These are phyloP conservation scores for Candida incommunis DNA, from an alignment of 805 yeast genomes.

Conservation along the genomic window DNA sequence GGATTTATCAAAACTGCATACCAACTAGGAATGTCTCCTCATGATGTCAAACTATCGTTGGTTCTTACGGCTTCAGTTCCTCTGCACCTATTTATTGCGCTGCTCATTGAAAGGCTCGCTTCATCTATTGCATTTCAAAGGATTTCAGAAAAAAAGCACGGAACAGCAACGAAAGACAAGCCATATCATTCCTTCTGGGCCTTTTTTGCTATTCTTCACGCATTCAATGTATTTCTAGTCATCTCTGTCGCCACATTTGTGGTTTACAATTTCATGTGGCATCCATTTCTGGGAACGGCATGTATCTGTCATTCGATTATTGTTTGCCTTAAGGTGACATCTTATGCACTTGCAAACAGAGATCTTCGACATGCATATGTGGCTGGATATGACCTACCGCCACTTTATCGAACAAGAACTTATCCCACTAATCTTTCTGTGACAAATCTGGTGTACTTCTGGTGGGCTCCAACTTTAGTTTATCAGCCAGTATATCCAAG, in stretches of 20 bases:
- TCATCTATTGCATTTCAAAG: constrained; percentile 8
- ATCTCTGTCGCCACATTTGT: constrained; percentile 18
- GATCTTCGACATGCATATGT: constrained; percentile 26
- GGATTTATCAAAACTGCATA: constrained; percentile 18
- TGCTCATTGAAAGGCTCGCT: constrained; percentile 19
- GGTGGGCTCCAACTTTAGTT: constrained; percentile 34
- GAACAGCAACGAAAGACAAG: constrained; percentile 11
- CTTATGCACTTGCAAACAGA: constrained; percentile 31
- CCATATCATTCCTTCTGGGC: constrained; percentile 16
- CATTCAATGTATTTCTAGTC: constrained; percentile 17
- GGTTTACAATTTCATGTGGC: constrained; percentile 23
- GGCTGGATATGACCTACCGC: constrained; percentile 17
- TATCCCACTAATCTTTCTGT: constrained; percentile 29
- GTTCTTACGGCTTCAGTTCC: constrained; percentile 20
- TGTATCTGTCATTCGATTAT: constrained; percentile 28
- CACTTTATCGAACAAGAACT: constrained; percentile 18
- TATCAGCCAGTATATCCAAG: constrained; percentile 36
- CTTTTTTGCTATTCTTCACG: constrained; percentile 19
- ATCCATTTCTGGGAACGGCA: constrained; percentile 30
- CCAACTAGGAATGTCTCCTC: constrained; percentile 13
- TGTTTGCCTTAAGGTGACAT: constrained; percentile 26
- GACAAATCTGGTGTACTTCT: constrained; percentile 23
- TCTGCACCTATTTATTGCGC: constrained; percentile 20
- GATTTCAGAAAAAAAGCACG: constrained; percentile 3
- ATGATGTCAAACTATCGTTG: constrained; percentile 14